Evolutionary conservation across 73 alveolate genomes (phyloP).

Genomic region (Halteria grandinella): DNA sequence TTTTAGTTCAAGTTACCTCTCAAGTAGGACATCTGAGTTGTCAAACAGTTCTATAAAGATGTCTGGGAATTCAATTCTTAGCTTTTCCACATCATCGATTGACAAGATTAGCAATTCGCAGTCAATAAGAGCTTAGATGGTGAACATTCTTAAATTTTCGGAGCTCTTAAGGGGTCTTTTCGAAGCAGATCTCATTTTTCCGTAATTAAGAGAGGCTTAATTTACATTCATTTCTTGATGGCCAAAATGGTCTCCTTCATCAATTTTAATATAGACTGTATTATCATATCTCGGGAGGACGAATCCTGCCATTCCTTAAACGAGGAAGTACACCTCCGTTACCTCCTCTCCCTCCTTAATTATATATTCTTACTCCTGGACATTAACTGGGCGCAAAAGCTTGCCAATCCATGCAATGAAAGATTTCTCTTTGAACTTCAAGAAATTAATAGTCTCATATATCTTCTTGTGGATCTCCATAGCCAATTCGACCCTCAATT

Average conservation of each 20-base stretch:
- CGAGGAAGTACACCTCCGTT: constrained; percentile 72
- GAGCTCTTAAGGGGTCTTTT: not conserved
- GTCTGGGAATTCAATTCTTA: not conserved
- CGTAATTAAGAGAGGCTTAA: too few species aligned
- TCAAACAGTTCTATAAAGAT: not conserved
- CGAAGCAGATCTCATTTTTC: constrained; percentile 22
- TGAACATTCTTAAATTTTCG: not conserved
- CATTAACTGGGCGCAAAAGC: not conserved
- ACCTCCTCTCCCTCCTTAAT: constrained; percentile 34
- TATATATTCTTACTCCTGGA: constrained; percentile 7
- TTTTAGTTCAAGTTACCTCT: not conserved
- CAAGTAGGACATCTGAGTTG: not conserved
- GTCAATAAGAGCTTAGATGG: not conserved
- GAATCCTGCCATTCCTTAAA: constrained; percentile 57
- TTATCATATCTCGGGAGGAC: constrained; percentile 2
- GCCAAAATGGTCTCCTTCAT: constrained; percentile 12
- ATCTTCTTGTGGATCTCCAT: constrained; percentile 47
- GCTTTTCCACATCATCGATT: not conserved
- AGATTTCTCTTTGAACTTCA: not conserved
- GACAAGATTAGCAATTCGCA: not conserved
- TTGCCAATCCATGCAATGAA: constrained; percentile 65
- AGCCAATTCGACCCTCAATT: constrained; percentile 29
- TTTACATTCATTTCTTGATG: too few species aligned
- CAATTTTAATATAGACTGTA: not conserved
- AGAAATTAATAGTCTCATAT: constrained; percentile 15